These are phyloP conservation scores for Phytophthora sojae DNA, from an alignment of 352 stramenopile species.

Conservation along the genomic window DNA sequence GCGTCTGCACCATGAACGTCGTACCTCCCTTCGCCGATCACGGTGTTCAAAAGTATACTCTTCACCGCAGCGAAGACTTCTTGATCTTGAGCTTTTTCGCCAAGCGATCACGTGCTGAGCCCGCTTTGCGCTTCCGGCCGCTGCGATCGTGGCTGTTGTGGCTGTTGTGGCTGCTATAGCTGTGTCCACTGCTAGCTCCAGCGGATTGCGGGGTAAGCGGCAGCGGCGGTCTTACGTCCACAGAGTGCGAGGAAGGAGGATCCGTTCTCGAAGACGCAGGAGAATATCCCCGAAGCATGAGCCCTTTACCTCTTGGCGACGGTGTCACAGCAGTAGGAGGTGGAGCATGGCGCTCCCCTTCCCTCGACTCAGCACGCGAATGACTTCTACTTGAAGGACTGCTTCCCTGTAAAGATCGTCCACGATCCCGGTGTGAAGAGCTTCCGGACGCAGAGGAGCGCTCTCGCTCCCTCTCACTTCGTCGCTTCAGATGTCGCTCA, in stretches of 20 bases:
- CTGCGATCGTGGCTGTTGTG: conserved; percentile 5
- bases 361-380: conserved; percentile 14
- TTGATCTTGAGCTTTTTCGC: conserved; percentile 87
- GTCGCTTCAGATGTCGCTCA: conserved; percentile 22
- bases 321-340: conserved; percentile 24
- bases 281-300: conserved; percentile 45
- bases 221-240: conserved; percentile 56
- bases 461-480: conserved; percentile 19
- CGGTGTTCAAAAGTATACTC: conserved; percentile 2
- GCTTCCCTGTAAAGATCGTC: conserved; percentile 23
- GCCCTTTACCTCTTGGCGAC: conserved; percentile 45
- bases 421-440: conserved; percentile 34
- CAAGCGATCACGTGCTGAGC: conserved; percentile 70
- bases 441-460: conserved; percentile 23
- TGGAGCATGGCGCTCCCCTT: conserved; percentile 13
- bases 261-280: conserved; percentile 30
- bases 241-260: conserved; percentile 17
- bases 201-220: conserved; percentile 38
- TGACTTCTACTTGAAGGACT: conserved; percentile 19
- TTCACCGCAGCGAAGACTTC: conserved; percentile 52
- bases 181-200: conserved; percentile 27
- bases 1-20: conserved; percentile 9
- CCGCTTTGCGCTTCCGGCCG: conserved; percentile 57
- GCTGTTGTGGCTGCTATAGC: conserved; percentile 25
- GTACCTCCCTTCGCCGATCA: neutral